phyloP scores from a whole-genome alignment of 73 alveolate genomes.

The Strombidium stylifer region DNA sequence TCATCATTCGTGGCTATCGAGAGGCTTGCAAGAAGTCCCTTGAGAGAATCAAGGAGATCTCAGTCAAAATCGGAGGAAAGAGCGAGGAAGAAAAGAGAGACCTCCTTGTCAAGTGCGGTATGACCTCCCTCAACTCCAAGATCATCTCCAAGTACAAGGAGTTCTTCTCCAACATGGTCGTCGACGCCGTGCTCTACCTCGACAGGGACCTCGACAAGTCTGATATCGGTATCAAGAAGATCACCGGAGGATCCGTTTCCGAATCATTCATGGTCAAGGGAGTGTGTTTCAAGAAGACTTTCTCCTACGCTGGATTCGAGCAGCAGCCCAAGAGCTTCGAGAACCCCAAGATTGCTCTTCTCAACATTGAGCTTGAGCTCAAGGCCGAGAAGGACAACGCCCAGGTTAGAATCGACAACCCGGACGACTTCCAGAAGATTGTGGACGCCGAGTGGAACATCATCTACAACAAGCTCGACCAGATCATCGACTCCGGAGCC shows the following conservation, averaged over 20 bases:
- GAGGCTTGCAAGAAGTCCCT: slow-evolving; percentile 88
- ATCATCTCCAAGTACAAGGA: slow-evolving; percentile 96
- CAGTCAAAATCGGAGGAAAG: slow-evolving; percentile 82
- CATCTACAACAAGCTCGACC: slow-evolving; percentile 92
- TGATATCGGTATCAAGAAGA: slow-evolving; percentile 95
- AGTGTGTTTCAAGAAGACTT: slow-evolving; percentile 89
- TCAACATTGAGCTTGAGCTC: slow-evolving; percentile 99
- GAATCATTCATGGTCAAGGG: slow-evolving; percentile 99
- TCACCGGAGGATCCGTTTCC: slow-evolving; percentile 98
- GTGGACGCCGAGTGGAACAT: slow-evolving; percentile 98
- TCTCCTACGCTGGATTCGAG: slow-evolving; percentile 98
- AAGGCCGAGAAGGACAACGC: slow-evolving; percentile 99
- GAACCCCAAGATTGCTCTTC: slow-evolving; percentile 97
- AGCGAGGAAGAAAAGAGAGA: slow-evolving; percentile 93
- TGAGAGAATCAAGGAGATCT: slow-evolving; percentile 82
- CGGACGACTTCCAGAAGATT: slow-evolving; percentile 98
- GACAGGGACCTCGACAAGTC: slow-evolving; percentile 96
- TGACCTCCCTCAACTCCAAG: slow-evolving; percentile 96
- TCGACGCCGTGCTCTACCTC: slow-evolving; percentile 95
- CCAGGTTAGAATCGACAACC: slow-evolving; percentile 86
- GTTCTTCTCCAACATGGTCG: slow-evolving; percentile 98
- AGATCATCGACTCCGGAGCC: slow-evolving; percentile 97
- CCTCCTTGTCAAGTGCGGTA: slow-evolving; percentile 90
- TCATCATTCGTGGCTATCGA: slow-evolving; percentile 93
- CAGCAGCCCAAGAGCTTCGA: slow-evolving; percentile 93